Base-by-base conservation (phyloP, 1,284 basidiomycete species). In the Pseudozyma hubeiensis region DNA sequence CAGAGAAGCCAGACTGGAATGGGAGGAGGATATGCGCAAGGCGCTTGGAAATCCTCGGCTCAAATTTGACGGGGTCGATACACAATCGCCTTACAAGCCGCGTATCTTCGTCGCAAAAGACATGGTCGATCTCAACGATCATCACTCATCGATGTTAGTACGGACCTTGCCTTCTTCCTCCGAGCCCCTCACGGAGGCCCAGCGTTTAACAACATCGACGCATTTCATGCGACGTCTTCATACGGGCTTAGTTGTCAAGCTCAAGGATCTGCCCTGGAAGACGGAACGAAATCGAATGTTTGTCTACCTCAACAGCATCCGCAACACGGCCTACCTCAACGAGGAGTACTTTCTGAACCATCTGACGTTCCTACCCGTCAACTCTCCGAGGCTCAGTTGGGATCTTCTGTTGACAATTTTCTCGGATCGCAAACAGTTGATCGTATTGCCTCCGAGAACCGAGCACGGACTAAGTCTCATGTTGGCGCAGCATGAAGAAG, bases 291-390 rank as follows among this genome's bases (percentile, higher is more conserved):
- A 41, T 9, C 40, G 40, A n/a, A 44, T 17, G 10, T 19, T 44
- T 4, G 19, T 53, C 33, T 53, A 53, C 33, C 19, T 53, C 7
- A 44, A 53, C 19, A 53, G 52, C 16, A 30, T 17, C n/a, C 7
- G 3, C 40, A 54, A 53, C 39, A 30, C 59, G 33, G 47, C 58
- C 9, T 53, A 33, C 14, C 13, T 58, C 29, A 49, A 51, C n/a
- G 0, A 5, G 7, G 16, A 40, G 9, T 64, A 64, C 52, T 64
- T 64, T 11, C 6, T 31, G 0, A 24, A 34, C 17, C 35, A 30
- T 0, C 5, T 64, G 14, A n/a, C 19, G 1, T 58, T 64, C 33
- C n/a, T 59, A 2, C 63, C 55, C 8, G 50, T 64, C 41, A 33
- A 58, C 1, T 4, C 17, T 6, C n/a, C 30, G 0, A n/a, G 13